A percentile compares a stretch with the other conserved stretches of the same genome.
Conservation (phyloP, 176 grass and related monocot species). For the Raddia distichophylla region DNA sequence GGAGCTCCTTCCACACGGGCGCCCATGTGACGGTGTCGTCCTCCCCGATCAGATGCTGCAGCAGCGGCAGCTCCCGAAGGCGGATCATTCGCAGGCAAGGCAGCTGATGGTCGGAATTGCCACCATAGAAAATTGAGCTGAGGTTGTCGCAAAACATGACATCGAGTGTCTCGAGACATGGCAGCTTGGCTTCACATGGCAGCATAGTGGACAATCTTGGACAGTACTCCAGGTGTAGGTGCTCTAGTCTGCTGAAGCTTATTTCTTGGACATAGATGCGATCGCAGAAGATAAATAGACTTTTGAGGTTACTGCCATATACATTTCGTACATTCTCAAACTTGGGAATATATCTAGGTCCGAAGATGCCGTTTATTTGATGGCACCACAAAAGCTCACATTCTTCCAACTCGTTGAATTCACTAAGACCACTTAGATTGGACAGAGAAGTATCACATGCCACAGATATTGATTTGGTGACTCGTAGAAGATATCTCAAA, state of each 20-base stretch:
- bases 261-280: background rate
- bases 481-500: too few species aligned
- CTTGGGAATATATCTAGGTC: too few species aligned
- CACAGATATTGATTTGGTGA: too few species aligned
- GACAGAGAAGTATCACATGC: too few species aligned
- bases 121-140: background rate
- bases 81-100: background rate
- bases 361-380: too few species aligned
- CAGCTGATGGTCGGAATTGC: rapidly evolving
- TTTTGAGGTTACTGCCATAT: background rate
- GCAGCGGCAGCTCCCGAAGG: conserved; percentile 22
- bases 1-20: background rate
- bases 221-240: conserved; percentile 35
- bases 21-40: background rate
- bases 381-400: too few species aligned
- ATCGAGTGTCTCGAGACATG: background rate
- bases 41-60: background rate
- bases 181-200: rapidly evolving
- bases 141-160: conserved; percentile 37
- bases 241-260: background rate
- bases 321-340: background rate
- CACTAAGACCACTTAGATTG: too few species aligned
- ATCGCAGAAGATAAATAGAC: background rate
- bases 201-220: background rate
- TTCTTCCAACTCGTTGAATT: too few species aligned